phyloP scores from a whole-genome alignment of 257 asterid genomes.

The Craterostigma plantagineum region DNA sequence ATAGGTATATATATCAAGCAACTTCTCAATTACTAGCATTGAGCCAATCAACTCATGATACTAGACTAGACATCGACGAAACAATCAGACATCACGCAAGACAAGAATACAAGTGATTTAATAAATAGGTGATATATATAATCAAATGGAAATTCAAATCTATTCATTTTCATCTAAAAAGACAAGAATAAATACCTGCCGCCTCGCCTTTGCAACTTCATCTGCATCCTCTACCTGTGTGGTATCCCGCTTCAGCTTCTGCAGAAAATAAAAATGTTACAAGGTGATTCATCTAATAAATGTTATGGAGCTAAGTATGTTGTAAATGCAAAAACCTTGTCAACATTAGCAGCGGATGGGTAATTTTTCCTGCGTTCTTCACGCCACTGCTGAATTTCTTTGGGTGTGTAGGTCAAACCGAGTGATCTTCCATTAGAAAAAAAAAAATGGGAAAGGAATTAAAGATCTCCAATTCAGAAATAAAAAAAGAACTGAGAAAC shows the following conservation, averaged over 20 bases:
- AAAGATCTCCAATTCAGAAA: neutral
- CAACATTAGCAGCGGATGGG: slow-evolving; percentile 50
- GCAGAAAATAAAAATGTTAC: too few species aligned
- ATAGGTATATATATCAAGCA: neutral
- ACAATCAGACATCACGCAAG: neutral
- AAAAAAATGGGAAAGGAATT: neutral
- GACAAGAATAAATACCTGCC: slow-evolving; percentile 47
- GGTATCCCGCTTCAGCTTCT: slow-evolving; percentile 30
- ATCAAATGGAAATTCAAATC: slow-evolving; percentile 4
- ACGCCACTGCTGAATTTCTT: slow-evolving; percentile 85
- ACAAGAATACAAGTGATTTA: neutral
- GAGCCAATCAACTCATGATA: too few species aligned
- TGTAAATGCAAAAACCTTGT: slow-evolving; percentile 33
- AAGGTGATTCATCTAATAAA: too few species aligned
- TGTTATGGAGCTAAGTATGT: too few species aligned
- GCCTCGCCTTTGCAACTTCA: slow-evolving; percentile 39
- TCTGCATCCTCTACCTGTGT: slow-evolving; percentile 27
- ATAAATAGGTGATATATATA: neutral
- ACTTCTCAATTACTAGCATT: too few species aligned
- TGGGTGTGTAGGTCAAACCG: slow-evolving; percentile 53
- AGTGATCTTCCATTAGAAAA: slow-evolving; percentile 5
- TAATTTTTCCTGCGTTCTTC: slow-evolving; percentile 54
- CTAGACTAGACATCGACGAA: too few species aligned
- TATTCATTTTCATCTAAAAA: slow-evolving; percentile 5
- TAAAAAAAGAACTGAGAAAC: too few species aligned